A percentile compares a stretch with the other conserved stretches of the same genome.
Evolutionary conservation across 2,329 filamentous ascomycete genomes (phyloP).

Genomic region (Capronia americana): DNA sequence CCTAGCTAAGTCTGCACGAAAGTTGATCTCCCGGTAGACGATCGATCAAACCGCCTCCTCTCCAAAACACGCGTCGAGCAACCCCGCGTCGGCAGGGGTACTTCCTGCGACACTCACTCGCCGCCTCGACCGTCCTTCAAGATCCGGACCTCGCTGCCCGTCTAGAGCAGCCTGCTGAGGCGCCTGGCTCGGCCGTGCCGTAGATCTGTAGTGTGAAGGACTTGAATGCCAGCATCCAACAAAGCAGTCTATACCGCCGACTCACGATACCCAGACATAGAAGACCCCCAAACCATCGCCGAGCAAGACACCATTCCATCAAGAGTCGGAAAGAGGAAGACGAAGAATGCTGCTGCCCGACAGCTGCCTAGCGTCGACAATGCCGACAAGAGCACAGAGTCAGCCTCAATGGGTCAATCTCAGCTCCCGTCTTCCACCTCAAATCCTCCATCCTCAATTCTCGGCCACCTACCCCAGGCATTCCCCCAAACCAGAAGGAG

Average conservation of each 20-base stretch:
- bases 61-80: conserved; percentile 20
- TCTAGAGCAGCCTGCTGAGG: background rate
- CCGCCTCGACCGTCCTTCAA: background rate
- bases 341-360: conserved; percentile 37
- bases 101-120: background rate
- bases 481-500: conserved; percentile 27
- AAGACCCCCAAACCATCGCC: conserved; percentile 25
- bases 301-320: conserved; percentile 29
- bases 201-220: background rate
- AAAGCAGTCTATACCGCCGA: conserved; percentile 25
- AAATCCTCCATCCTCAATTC: conserved; percentile 28
- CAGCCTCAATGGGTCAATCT: conserved; percentile 32
- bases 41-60: background rate
- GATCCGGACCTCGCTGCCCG: background rate
- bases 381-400: conserved; percentile 29
- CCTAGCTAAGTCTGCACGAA: background rate
- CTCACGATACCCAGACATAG: conserved; percentile 22
- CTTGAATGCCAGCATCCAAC: conserved; percentile 37
- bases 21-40: background rate
- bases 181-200: background rate
- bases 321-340: conserved; percentile 35
- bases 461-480: conserved; percentile 29
- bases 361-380: conserved; percentile 29
- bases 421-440: conserved; percentile 14
- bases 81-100: conserved; percentile 18